Percentiles rank a stretch among this genome's conserved stretches.
phyloP scores from a whole-genome alignment of 2,329 filamentous ascomycete genomes.

The Taxawa tesnikishii region DNA sequence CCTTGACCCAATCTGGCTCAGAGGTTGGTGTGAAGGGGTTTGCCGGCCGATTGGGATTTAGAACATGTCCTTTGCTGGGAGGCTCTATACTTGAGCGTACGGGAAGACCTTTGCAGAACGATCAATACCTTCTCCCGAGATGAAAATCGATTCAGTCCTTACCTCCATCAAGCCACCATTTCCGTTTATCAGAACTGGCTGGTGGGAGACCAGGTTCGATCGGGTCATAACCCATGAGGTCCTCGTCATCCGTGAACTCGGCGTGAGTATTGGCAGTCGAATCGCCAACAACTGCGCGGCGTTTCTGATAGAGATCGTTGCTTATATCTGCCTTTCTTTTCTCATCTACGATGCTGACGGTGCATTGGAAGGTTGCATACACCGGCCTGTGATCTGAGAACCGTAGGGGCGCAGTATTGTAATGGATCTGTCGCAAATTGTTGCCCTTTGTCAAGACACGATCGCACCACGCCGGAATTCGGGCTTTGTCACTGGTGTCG shows the following conservation, averaged over 20 bases:
- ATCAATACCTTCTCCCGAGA: too few relatives aligned
- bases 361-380: slow-evolving; percentile 77
- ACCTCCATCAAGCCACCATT: slow-evolving; percentile 53
- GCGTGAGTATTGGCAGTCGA: slow-evolving; percentile 42
- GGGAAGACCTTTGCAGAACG: slow-evolving; percentile 45
- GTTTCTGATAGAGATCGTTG: slow-evolving; percentile 57
- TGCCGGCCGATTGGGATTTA: slow-evolving; percentile 61
- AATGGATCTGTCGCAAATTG: slow-evolving; percentile 71
- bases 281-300: slow-evolving; percentile 54
- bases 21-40: slow-evolving; percentile 70
- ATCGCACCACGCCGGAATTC: slow-evolving; percentile 96
- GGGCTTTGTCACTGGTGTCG: slow-evolving; percentile 87
- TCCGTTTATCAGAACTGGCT: slow-evolving; percentile 48
- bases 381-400: slow-evolving; percentile 98
- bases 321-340: slow-evolving; percentile 58
- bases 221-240: slow-evolving; percentile 67
- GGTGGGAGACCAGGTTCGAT: slow-evolving; percentile 65
- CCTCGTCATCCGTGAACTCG: slow-evolving; percentile 62
- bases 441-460: slow-evolving; percentile 77
- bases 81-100: slow-evolving; percentile 61
- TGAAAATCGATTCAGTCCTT: too few relatives aligned
- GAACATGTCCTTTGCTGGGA: slow-evolving; percentile 47
- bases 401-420: slow-evolving; percentile 66
- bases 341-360: slow-evolving; percentile 71
- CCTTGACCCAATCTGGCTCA: slow-evolving; percentile 72